These are phyloP conservation scores for Verbascum thapsus DNA, from an alignment of 257 asterid genomes.

Conservation along the genomic window DNA sequence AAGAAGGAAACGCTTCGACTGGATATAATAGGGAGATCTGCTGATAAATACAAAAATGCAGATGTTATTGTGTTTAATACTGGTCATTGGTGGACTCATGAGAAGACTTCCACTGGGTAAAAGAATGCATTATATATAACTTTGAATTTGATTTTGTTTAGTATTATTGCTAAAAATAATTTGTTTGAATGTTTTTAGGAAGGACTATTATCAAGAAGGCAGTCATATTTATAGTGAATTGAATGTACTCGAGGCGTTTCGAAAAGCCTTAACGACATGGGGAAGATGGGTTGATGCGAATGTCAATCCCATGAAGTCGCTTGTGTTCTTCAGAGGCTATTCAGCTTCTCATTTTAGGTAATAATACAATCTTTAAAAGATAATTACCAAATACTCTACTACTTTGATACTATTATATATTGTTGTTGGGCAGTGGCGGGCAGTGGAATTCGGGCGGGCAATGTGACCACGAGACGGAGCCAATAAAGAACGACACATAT, in stretches of 20 bases:
- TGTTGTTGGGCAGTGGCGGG: slow-evolving; percentile 54
- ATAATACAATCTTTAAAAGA: not conserved
- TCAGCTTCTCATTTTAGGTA: slow-evolving; percentile 80
- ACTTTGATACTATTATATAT: not conserved
- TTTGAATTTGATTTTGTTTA: not conserved
- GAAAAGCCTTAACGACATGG: slow-evolving; percentile 72
- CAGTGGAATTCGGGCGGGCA: slow-evolving; percentile 84
- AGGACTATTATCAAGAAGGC: slow-evolving; percentile 83
- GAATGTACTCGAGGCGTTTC: slow-evolving; percentile 61
- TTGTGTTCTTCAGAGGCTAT: slow-evolving; percentile 65
- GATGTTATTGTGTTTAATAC: slow-evolving; percentile 73
- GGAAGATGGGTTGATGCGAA: slow-evolving; percentile 75
- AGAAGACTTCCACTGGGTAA: slow-evolving; percentile 77
- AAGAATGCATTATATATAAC: not conserved
- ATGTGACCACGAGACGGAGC: slow-evolving; percentile 70
- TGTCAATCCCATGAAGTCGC: slow-evolving; percentile 51
- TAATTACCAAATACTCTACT: not conserved
- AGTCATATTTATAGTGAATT: slow-evolving; percentile 56
- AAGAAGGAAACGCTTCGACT: slow-evolving; percentile 79
- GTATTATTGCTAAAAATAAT: not conserved
- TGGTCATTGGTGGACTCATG: slow-evolving; percentile 92
- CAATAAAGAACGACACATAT: slow-evolving; percentile 62
- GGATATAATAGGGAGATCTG: slow-evolving; percentile 52
- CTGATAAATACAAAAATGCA: slow-evolving; percentile 56
- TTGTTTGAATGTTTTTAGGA: slow-evolving; percentile 40